phyloP scores from a whole-genome alignment of 352 stramenopile species.

The Phytopythium sindhum region DNA sequence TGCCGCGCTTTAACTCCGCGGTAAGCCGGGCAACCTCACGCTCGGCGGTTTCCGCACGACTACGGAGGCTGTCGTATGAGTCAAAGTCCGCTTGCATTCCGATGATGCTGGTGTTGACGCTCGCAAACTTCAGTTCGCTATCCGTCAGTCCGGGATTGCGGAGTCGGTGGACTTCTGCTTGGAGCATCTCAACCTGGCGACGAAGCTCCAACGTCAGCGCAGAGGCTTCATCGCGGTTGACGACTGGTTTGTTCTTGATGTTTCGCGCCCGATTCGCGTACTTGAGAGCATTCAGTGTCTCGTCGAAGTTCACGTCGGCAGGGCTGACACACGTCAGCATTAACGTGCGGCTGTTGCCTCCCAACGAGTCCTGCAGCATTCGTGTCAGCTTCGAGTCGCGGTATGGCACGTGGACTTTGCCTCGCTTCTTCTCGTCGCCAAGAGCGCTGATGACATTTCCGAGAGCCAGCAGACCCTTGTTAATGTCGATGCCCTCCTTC shows the following conservation, averaged over 20 bases:
- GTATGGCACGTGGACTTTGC: constrained; percentile 92
- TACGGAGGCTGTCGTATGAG: constrained; percentile 69
- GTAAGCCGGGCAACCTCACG: constrained; percentile 75
- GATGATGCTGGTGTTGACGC: constrained; percentile 57
- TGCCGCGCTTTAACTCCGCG: constrained; percentile 71
- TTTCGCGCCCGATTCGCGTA: constrained; percentile 91
- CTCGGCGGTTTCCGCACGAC: constrained; percentile 73
- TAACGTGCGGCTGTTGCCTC: constrained; percentile 90
- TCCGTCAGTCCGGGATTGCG: constrained; percentile 79
- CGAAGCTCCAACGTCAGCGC: constrained; percentile 69
- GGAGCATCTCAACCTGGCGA: constrained; percentile 74
- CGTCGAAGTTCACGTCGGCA: constrained; percentile 88
- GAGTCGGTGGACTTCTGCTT: constrained; percentile 78
- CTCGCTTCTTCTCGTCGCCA: constrained; percentile 88
- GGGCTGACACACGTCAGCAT: constrained; percentile 93
- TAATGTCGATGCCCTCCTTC: constrained; percentile 98
- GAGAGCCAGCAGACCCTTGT: constrained; percentile 96
- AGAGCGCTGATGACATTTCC: constrained; percentile 98
- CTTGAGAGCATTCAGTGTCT: constrained; percentile 91
- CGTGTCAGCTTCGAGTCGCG: constrained; percentile 94
- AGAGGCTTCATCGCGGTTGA: constrained; percentile 82
- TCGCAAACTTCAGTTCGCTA: constrained; percentile 67
- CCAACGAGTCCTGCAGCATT: constrained; percentile 91
- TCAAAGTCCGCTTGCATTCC: constrained; percentile 71
- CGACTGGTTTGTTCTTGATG: constrained; percentile 87